Evolutionary conservation across 106 monocot species (phyloP), one percentile per base, ranked within the genome.

Genomic region (Agapanthus africanus): DNA sequence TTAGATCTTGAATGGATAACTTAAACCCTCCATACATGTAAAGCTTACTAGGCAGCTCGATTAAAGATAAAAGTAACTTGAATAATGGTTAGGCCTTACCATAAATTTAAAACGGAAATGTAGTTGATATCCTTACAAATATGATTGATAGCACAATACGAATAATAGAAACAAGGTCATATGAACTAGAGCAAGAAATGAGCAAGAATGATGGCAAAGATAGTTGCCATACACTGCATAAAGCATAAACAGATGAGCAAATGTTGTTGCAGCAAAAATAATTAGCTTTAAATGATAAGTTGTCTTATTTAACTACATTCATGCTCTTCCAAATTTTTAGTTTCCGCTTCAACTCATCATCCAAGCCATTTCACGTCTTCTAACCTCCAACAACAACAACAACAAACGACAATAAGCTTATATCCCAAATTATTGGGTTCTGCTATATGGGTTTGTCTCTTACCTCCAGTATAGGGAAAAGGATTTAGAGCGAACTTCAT

Each of bases 121-220:
- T 4, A 11, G 3, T 7, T 52, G 25, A 4, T 6, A 52, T 7
- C 2, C n/a, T 7, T 23, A 23, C 25, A n/a, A n/a, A 52, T 25
- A 52, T 52, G 52, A 52, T 52, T 22, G 52, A 52, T 23, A 4
- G 25, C 11, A 52, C 52, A 52, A 23, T 6, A 52, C 25, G 25
- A 52, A 1, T 4, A 30, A 28, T 56, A 26, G 56, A 56, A 56
- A 56, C 28, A 11, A 9, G 1, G 11, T 28, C 56, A 56, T 56
- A 30, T 56, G 28, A 56, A 56, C 56, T 56, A 28, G 56, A 56
- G 11, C 44, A 56, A 21, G 56, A 56, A 56, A n/a, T n/a, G n/a
- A n/a, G n/a, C n/a, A n/a, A n/a, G n/a, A n/a, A n/a, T 56, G 1
- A 30, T 56, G 56, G 56, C 9, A 26, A 56, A 9, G 28, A 10